Evolutionary conservation across 129 eudicot species (phyloP).

Genomic region (Flaveria brownii): DNA sequence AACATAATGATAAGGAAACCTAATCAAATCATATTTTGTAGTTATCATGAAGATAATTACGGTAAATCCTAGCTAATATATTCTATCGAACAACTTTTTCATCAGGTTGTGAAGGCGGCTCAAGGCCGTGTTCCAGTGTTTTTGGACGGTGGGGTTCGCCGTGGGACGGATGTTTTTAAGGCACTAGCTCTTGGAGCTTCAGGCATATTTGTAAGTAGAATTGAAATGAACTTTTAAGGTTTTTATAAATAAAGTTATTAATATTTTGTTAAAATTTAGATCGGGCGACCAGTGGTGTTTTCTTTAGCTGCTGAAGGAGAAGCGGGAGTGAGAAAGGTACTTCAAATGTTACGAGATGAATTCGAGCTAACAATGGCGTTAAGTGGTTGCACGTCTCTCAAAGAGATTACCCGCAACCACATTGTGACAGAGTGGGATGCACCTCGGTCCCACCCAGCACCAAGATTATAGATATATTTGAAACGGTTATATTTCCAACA

Average conservation of each 20-base stretch:
- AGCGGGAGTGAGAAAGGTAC: slow-evolving; percentile 81
- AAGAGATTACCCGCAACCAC: slow-evolving; percentile 75
- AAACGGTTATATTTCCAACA: neutral
- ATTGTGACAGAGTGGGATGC: slow-evolving; percentile 82
- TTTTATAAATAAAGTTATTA: neutral
- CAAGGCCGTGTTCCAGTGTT: slow-evolving; percentile 93
- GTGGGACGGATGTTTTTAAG: slow-evolving; percentile 97
- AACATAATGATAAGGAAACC: too few species aligned
- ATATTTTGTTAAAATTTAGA: slow-evolving; percentile 29
- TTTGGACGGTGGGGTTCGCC: slow-evolving; percentile 95
- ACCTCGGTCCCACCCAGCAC: slow-evolving; percentile 59
- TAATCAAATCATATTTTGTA: too few species aligned
- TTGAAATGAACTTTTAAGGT: neutral
- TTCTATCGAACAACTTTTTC: neutral
- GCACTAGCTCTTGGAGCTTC: slow-evolving; percentile 96
- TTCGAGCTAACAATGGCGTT: slow-evolving; percentile 94
- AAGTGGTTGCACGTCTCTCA: slow-evolving; percentile 82
- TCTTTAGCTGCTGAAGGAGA: slow-evolving; percentile 97
- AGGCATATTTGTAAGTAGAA: slow-evolving; percentile 79
- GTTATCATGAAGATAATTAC: too few species aligned
- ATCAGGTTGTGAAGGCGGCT: slow-evolving; percentile 89
- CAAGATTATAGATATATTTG: slow-evolving; percentile 48
- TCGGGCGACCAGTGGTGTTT: slow-evolving; percentile 86
- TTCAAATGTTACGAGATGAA: slow-evolving; percentile 86
- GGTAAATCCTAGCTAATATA: too few species aligned